Conservation (phyloP, 371 early-diverging fungal genomes). For the Smittium culicis region DNA sequence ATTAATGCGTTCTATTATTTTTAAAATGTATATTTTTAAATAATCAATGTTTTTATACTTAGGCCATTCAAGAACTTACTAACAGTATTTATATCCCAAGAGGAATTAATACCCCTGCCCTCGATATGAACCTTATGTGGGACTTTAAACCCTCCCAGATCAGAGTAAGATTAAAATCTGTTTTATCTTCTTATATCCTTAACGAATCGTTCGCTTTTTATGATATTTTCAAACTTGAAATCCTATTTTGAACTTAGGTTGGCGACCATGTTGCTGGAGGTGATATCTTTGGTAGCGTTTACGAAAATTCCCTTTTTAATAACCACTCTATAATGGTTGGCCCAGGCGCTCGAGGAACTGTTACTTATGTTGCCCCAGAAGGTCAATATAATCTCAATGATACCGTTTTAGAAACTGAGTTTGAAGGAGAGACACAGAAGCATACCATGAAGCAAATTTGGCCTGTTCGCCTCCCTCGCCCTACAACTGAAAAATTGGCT, state of each 20-base stretch:
- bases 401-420: constrained; percentile 88
- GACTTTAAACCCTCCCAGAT: constrained; percentile 71
- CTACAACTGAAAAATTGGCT: constrained; percentile 90
- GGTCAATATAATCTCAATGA: constrained; percentile 93
- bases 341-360: constrained; percentile 86
- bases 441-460: constrained; percentile 96
- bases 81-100: constrained; percentile 98
- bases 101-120: constrained; percentile 93
- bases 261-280: constrained; percentile 97
- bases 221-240: too few relatives aligned
- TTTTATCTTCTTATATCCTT: too few relatives aligned
- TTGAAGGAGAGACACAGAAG: constrained; percentile 72
- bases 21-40: too few relatives aligned
- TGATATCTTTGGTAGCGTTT: constrained; percentile 92
- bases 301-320: constrained; percentile 91
- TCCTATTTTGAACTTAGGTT: too few relatives aligned
- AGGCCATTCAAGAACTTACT: constrained; percentile 86
- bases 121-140: constrained; percentile 86
- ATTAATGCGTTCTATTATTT: too few relatives aligned
- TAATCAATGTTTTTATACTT: too few relatives aligned
- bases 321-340: constrained; percentile 92
- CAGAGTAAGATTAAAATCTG: neutral
- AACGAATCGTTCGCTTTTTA: too few relatives aligned
- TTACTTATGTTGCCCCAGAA: constrained; percentile 89
- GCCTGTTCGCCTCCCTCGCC: constrained; percentile 99